phyloP scores from a whole-genome alignment of 2,329 filamentous ascomycete genomes.

The Bertia moriformis region DNA sequence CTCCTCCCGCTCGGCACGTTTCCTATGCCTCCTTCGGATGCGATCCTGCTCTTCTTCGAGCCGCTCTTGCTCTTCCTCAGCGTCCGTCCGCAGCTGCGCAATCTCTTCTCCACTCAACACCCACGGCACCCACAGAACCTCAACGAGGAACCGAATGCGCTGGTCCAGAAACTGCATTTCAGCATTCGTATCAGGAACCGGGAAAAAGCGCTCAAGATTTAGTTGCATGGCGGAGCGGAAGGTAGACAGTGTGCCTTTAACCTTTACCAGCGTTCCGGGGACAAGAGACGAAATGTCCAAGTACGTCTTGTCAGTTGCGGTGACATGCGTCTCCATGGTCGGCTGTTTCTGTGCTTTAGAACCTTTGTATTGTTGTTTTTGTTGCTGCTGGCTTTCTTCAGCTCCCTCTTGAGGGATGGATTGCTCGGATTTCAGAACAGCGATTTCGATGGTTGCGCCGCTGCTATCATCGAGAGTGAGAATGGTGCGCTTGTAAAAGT shows the following conservation, averaged over 20 bases:
- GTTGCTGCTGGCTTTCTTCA: slow-evolving; percentile 4
- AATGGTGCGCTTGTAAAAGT: slow-evolving; percentile 24
- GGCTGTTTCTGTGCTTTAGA: slow-evolving; percentile 13
- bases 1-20: slow-evolving; percentile 23
- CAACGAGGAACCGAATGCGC: slow-evolving; percentile 27
- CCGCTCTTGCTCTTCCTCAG: slow-evolving; percentile 19
- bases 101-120: slow-evolving; percentile 25
- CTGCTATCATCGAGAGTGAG: slow-evolving; percentile 47
- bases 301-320: slow-evolving; percentile 12
- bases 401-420: slow-evolving; percentile 14
- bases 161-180: slow-evolving; percentile 38
- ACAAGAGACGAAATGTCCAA: slow-evolving; percentile 20
- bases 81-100: slow-evolving; percentile 21
- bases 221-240: slow-evolving; percentile 36
- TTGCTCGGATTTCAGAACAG: slow-evolving; percentile 19
- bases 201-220: slow-evolving; percentile 32
- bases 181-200: slow-evolving; percentile 32
- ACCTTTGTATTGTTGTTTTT: not conserved
- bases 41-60: slow-evolving; percentile 14
- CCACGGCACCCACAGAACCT: slow-evolving; percentile 38
- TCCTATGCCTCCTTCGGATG: slow-evolving; percentile 14
- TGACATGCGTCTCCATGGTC: slow-evolving; percentile 12
- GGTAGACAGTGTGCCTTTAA: slow-evolving; percentile 36
- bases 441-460: slow-evolving; percentile 39
- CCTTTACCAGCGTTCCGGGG: slow-evolving; percentile 31